Base-by-base conservation (phyloP, 108 stramenopile genomes). In the Pseudonitzschia pungens region DNA sequence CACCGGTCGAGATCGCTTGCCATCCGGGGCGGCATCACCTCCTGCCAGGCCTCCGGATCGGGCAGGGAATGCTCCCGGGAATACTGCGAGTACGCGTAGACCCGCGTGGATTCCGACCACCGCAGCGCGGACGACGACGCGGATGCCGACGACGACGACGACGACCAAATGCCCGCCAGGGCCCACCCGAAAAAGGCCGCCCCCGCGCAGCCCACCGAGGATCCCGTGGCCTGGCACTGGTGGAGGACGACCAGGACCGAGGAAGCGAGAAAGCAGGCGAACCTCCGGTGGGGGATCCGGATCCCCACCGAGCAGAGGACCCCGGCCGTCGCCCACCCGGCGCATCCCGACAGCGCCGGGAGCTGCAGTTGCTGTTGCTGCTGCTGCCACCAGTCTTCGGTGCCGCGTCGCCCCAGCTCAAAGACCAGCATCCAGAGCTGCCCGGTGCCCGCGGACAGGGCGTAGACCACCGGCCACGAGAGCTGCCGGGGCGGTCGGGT, bases 381-480 rank as follows among this genome's bases (percentile, higher is more conserved):
- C 28, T 26, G 21, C 57, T 51, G 50, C n/a, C 3, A 9, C 50
- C 16, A 55, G 54, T 26, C 31, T 1, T 32, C 12, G 31, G 32
- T 63, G 33, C 16, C 2, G 18, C 45, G 7, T 18, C 45, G n/a
- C 27, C 57, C 57, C 21, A 58, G 15, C n/a, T 76, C 64, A 55
- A 75, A 83, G 9, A 68, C 77, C 50, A 77, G 50, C 72, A 77
- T 79, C 83, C 83, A 84, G 0, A 84, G 50, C 42, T 77, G 75
- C 28, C 83, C 83, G 27, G 79, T 84, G 20, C 66, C 26, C 44
- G 33, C 22, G 15, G 73, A 52, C 21, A 74, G 18, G 4, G 66
- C 4, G 33, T 75, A 81, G 14, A 82, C 12, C 45, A 60, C 32
- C 44, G 73, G 63, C 68, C 69, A 73, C n/a, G 48, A 70, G 16